These are phyloP conservation scores for Pilasporangium apinafurcum DNA, from an alignment of 352 stramenopile genomes.

Conservation along the genomic window DNA sequence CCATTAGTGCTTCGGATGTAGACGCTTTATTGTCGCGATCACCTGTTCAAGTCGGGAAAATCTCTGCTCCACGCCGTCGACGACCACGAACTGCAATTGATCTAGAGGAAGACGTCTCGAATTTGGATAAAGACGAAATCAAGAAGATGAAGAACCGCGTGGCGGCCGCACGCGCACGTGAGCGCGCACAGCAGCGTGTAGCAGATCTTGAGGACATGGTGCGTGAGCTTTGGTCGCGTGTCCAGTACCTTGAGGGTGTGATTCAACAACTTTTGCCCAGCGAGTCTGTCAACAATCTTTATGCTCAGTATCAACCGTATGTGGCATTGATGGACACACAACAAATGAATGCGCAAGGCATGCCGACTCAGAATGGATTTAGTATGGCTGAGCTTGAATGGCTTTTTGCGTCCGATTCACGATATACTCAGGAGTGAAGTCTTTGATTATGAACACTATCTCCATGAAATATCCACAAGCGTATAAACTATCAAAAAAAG, in stretches of 20 bases:
- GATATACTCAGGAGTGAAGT: too few relatives aligned
- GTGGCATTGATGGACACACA: too few relatives aligned
- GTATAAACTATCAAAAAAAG: too few relatives aligned
- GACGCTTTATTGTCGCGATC: too few relatives aligned
- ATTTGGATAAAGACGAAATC: constrained; percentile 40
- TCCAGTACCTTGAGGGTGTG: constrained; percentile 52
- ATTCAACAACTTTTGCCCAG: constrained; percentile 25
- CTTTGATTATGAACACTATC: too few relatives aligned
- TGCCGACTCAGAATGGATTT: too few relatives aligned
- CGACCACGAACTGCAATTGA: constrained; percentile 45
- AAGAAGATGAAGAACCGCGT: constrained; percentile 71
- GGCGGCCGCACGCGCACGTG: constrained; percentile 43
- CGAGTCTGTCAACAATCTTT: constrained; percentile 25
- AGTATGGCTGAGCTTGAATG: too few relatives aligned
- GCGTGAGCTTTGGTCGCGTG: constrained; percentile 42
- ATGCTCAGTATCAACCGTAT: constrained; percentile 41
- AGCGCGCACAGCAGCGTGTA: constrained; percentile 44
- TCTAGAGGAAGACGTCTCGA: constrained; percentile 23
- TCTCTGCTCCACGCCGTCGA: constrained; percentile 19
- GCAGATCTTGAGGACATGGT: constrained; percentile 43
- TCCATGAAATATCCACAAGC: too few relatives aligned
- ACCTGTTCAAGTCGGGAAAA: too few relatives aligned
- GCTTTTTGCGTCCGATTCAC: too few relatives aligned
- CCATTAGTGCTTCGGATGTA: too few relatives aligned
- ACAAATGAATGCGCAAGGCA: too few relatives aligned